Conservation (phyloP, 208 protist genomes). For the Wallacemonas rigidus region DNA sequence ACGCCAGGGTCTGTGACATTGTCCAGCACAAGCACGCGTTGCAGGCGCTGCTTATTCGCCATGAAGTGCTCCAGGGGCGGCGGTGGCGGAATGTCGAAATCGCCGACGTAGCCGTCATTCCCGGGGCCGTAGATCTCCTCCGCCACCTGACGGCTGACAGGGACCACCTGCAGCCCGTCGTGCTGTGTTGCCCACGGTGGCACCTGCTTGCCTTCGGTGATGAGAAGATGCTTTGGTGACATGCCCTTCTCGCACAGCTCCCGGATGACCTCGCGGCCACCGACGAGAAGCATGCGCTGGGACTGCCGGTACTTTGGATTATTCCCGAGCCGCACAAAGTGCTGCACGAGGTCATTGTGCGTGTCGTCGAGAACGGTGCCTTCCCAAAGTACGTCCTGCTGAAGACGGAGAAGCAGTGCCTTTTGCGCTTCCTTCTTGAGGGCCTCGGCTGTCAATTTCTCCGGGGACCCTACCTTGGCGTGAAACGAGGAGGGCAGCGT, state of each 20-base stretch:
- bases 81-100: constrained; percentile 82
- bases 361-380: constrained; percentile 77
- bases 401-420: constrained; percentile 68
- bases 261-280: constrained; percentile 78
- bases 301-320: constrained; percentile 84
- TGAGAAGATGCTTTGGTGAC: constrained; percentile 67
- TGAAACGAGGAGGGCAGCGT: constrained; percentile 56
- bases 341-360: constrained; percentile 73
- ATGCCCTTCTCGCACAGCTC: constrained; percentile 75
- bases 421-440: constrained; percentile 71
- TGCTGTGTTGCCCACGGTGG: constrained; percentile 53
- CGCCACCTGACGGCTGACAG: constrained; percentile 49
- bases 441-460: constrained; percentile 51
- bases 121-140: constrained; percentile 54
- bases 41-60: constrained; percentile 80
- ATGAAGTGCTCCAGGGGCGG: constrained; percentile 87
- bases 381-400: constrained; percentile 88
- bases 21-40: constrained; percentile 88
- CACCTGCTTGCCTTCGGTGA: constrained; percentile 57
- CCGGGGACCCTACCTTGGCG: constrained; percentile 23
- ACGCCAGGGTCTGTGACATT: constrained; percentile 86
- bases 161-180: constrained; percentile 55
- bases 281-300: constrained; percentile 71
- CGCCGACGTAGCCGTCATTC: constrained; percentile 88
- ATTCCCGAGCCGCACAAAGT: constrained; percentile 68